Evolutionary conservation across 2,329 filamentous ascomycete genomes (phyloP), one percentile per base, ranked within the genome.

Genomic region (Hypoxylon sp.): DNA sequence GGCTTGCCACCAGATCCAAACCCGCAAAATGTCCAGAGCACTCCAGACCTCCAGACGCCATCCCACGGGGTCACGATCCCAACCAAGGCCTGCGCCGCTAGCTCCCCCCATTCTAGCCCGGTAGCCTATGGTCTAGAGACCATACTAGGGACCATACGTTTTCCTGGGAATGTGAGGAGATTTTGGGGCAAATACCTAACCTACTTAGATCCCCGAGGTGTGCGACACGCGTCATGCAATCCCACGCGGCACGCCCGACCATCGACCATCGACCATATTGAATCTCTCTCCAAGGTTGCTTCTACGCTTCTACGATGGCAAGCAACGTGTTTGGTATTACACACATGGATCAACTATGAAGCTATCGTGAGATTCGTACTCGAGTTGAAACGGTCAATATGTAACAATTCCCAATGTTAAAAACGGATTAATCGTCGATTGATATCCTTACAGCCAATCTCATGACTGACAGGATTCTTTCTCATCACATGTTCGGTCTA

Each of bases 21-120:
- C 65, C 62, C 65, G 47, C 65, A 68, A 65, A 55, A 56, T 51
- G 55, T 43, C 56, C 48, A 67, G 65, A 68, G 52, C 65, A 68
- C 65, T 65, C 65, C 62, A 67, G 65, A 46, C 55, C 55, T 54
- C 44, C 54, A 15, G 30, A 48, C 22, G 17, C 53, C 46, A 55
- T 58, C 56, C 60, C 59, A 62, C 54, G 62, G 63, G 59, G 59
- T 65, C 56, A 51, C 28, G 41, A 53, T 43, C 56, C 54, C 53
- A 26, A 47, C 24, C 41, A 50, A 24, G 62, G 24, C 7, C 24
- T 30, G 24, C 37, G 13, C 55, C 41, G 26, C 54, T 59, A 61
- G 62, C 44, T 50, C 48, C 20, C 44, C 17, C 15, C 19, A 37
- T 52, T 32, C 32, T 49, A 58, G 43, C 37, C 44, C 46, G 53